phyloP scores from a whole-genome alignment of 2,329 filamentous ascomycete species.

The Verticillium longisporum region DNA sequence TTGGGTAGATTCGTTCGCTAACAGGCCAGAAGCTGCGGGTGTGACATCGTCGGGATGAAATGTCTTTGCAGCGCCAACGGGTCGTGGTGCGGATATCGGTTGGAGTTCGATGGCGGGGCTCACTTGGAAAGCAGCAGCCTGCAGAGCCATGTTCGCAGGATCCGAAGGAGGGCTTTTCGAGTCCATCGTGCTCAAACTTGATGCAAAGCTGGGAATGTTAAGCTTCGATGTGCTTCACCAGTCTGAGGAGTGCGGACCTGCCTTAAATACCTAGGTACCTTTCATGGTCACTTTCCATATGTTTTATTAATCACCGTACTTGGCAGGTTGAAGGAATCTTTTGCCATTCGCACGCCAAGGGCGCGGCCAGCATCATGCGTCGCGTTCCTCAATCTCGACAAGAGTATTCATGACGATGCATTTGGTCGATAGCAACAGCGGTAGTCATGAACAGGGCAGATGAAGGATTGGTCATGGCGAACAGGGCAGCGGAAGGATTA shows the following conservation, averaged over 20 bases:
- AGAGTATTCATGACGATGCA: background rate
- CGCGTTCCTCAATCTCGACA: background rate
- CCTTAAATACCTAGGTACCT: background rate
- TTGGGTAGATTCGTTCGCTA: background rate
- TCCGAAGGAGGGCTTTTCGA: background rate
- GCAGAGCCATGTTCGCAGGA: background rate
- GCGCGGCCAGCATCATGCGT: background rate
- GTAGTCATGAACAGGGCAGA: too few species aligned
- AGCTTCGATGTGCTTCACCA: background rate
- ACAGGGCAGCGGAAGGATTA: too few species aligned
- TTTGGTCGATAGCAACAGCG: background rate
- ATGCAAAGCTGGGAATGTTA: too few species aligned
- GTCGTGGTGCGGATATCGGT: background rate
- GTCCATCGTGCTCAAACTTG: background rate
- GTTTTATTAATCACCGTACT: too few species aligned
- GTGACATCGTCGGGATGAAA: background rate
- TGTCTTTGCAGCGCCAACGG: background rate
- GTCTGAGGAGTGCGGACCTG: background rate
- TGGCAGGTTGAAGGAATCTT: too few species aligned
- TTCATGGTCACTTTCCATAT: too few species aligned
- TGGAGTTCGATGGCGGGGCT: background rate
- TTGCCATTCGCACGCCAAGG: background rate
- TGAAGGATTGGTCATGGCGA: too few species aligned
- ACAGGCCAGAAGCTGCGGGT: background rate
- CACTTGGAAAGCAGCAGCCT: background rate